These are phyloP conservation scores for Imleria badia DNA, from an alignment of 768 basidiomycete genomes.

Conservation along the genomic window DNA sequence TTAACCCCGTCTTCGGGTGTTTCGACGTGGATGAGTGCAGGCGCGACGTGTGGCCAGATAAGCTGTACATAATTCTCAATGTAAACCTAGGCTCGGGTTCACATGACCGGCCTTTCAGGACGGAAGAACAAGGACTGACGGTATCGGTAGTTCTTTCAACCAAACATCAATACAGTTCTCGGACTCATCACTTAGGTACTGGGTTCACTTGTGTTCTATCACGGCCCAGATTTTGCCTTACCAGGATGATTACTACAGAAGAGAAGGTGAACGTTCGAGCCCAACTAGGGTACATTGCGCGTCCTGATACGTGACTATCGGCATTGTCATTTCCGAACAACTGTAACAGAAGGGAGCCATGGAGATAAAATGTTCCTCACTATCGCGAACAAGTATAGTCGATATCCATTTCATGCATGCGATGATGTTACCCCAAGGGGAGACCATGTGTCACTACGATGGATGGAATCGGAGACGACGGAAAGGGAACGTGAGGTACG, in stretches of 20 bases:
- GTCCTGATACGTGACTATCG: conserved; percentile 15
- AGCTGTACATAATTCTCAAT: background rate
- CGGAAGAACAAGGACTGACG: background rate
- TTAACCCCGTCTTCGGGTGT: too few relatives aligned
- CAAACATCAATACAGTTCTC: too few relatives aligned
- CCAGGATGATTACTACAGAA: background rate
- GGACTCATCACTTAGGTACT: too few relatives aligned
- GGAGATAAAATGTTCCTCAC: background rate
- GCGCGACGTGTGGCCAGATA: background rate
- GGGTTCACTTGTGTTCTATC: background rate
- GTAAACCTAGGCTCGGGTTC: background rate
- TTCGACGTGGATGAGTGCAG: background rate
- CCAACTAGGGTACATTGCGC: conserved; percentile 9
- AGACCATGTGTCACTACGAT: background rate
- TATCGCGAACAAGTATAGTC: background rate
- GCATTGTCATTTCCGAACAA: conserved; percentile 8
- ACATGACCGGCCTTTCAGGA: background rate
- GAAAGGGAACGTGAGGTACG: background rate
- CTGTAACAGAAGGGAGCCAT: background rate
- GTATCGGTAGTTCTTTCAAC: background rate
- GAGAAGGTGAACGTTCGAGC: background rate
- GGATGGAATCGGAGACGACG: too few relatives aligned
- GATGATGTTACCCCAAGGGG: background rate
- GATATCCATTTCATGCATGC: background rate
- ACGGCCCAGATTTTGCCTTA: background rate